Conservation (phyloP, 2,329 filamentous ascomycete species). For the Dothideomycetidae sp. region DNA sequence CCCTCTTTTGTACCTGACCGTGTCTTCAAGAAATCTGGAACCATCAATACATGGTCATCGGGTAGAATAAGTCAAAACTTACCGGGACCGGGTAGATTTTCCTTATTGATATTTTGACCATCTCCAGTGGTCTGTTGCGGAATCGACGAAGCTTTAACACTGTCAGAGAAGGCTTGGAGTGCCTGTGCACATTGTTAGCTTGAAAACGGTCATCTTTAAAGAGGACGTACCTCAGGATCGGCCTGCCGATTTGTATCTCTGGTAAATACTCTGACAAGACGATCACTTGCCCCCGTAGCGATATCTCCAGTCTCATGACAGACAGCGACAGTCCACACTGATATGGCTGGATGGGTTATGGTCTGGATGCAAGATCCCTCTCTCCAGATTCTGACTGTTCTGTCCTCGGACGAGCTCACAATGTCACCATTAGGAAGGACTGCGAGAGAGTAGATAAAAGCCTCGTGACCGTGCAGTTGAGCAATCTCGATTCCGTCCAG, state of each 20-base stretch:
- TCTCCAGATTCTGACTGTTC: conserved; percentile 83
- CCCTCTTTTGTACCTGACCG: conserved; percentile 91
- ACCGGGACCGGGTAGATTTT: conserved; percentile 66
- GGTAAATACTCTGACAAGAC: conserved; percentile 71
- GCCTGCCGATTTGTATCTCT: conserved; percentile 56
- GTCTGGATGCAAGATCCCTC: conserved; percentile 76
- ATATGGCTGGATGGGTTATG: conserved; percentile 92
- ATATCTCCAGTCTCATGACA: conserved; percentile 77
- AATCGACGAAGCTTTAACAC: conserved; percentile 70
- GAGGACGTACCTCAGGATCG: conserved; percentile 40
- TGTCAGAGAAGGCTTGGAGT: conserved; percentile 62
- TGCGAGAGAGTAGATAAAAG: conserved; percentile 80
- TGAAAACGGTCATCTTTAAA: conserved; percentile 1
- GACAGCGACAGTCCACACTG: conserved; percentile 84
- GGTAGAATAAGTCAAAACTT: conserved; percentile 9
- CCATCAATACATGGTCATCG: too few species aligned
- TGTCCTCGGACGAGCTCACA: conserved; percentile 82
- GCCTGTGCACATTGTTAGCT: conserved; percentile 12
- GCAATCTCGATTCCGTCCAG: conserved; percentile 61
- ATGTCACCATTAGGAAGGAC: conserved; percentile 70
- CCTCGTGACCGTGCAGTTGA: conserved; percentile 76
- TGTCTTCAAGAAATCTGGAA: conserved; percentile 60
- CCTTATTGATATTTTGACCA: conserved; percentile 60
- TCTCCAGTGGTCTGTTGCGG: conserved; percentile 68
- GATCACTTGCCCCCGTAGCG: conserved; percentile 83